phyloP scores from a whole-genome alignment of 768 basidiomycete species.

The Pisolithus microcarpus region DNA sequence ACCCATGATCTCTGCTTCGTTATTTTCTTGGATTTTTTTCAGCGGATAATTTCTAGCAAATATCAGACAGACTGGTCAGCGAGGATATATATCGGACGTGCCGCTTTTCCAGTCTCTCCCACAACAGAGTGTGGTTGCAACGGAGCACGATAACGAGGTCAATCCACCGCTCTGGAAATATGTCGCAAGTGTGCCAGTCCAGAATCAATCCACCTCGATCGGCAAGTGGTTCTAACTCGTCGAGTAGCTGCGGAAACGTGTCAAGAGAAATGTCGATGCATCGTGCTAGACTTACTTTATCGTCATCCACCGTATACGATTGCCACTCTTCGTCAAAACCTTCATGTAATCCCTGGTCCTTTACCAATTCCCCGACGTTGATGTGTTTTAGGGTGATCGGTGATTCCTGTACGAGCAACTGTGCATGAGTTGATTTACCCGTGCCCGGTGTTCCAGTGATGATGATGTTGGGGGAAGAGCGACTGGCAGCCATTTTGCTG shows the following conservation, averaged over 20 bases:
- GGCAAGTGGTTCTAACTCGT: constrained; percentile 74
- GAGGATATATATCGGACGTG: constrained; percentile 25
- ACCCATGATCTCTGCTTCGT: constrained; percentile 97
- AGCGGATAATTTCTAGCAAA: constrained; percentile 66
- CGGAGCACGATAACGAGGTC: constrained; percentile 91
- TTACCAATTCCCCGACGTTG: constrained; percentile 88
- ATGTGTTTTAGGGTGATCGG: constrained; percentile 68
- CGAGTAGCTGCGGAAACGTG: constrained; percentile 54
- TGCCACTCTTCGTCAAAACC: constrained; percentile 94
- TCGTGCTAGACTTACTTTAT: constrained; percentile 56
- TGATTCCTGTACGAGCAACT: constrained; percentile 70
- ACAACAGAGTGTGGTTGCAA: constrained; percentile 80
- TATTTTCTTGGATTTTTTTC: constrained; percentile 97
- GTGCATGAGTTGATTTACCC: constrained; percentile 90
- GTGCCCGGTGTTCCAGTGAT: constrained; percentile 94
- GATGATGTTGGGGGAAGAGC: constrained; percentile 56
- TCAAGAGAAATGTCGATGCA: background rate
- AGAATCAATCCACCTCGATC: constrained; percentile 73
- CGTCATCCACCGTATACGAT: constrained; percentile 89
- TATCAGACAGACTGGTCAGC: background rate
- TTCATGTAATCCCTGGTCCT: constrained; percentile 72
- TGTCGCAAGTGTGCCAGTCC: constrained; percentile 92
- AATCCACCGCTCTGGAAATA: constrained; percentile 94
- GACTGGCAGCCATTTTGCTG: background rate
- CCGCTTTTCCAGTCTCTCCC: constrained; percentile 90